phyloP scores from a whole-genome alignment of 179 eudicot genomes.

The Corrigiola litoralis region DNA sequence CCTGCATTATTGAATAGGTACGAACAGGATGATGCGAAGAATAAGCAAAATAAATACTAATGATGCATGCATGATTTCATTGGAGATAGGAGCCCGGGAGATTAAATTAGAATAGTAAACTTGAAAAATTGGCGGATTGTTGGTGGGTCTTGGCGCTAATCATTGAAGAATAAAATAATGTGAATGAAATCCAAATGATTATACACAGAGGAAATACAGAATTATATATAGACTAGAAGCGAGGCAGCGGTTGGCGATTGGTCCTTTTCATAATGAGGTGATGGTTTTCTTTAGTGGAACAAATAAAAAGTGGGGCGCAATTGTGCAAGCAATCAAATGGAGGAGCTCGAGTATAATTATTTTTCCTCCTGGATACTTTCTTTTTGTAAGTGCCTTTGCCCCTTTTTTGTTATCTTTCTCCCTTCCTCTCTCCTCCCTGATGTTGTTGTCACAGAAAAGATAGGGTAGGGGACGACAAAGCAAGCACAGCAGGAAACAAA shows the following conservation, averaged over 20 bases:
- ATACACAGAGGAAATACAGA: neutral
- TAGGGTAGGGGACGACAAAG: constrained; percentile 7
- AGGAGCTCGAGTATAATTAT: neutral
- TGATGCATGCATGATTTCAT: constrained; percentile 25
- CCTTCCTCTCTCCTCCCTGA: neutral
- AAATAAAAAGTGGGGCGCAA: constrained; percentile 3
- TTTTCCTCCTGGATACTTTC: neutral
- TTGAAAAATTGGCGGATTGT: neutral
- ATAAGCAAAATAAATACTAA: neutral
- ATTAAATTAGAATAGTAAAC: neutral
- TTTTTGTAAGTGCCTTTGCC: constrained; percentile 21
- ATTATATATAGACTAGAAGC: constrained; percentile 1
- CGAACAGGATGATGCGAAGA: neutral
- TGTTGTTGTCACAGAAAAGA: constrained; percentile 19
- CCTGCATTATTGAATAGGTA: neutral
- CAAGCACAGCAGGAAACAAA: constrained; percentile 1
- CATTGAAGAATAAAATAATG: constrained; percentile 22
- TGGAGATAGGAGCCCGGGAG: neutral
- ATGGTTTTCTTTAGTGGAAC: constrained; percentile 4
- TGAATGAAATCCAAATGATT: neutral
- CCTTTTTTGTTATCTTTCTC: constrained; percentile 12
- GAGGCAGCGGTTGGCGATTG: constrained; percentile 27
- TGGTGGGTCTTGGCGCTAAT: constrained; percentile 27
- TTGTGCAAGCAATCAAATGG: neutral
- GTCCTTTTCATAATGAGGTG: constrained; percentile 24